These are phyloP conservation scores for Hortaea werneckii DNA, from an alignment of 2,329 filamentous ascomycete genomes.

Conservation along the genomic window DNA sequence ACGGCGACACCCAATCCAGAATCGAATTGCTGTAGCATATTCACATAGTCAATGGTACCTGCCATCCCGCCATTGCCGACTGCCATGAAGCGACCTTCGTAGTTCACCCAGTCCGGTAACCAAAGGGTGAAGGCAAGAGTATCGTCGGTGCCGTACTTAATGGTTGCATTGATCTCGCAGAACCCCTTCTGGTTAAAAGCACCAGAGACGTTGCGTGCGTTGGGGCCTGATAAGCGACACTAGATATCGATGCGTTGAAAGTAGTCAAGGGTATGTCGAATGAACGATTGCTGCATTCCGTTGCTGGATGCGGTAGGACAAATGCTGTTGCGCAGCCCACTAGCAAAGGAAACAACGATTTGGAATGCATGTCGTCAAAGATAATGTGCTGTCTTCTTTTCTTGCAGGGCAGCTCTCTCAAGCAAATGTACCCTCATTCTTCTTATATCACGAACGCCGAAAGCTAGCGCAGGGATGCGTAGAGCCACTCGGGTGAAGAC, in stretches of 20 bases:
- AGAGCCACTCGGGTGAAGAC: too few relatives aligned
- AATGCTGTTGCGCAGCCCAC: too few relatives aligned
- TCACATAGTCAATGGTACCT: constrained; percentile 13
- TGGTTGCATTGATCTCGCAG: constrained; percentile 16
- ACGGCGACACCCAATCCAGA: constrained; percentile 18
- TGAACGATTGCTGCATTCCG: constrained; percentile 1
- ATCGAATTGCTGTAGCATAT: constrained; percentile 18
- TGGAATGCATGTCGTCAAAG: too few relatives aligned
- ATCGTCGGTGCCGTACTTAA: constrained; percentile 13
- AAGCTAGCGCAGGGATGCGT: too few relatives aligned
- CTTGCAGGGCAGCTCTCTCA: too few relatives aligned
- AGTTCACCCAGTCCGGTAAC: constrained; percentile 14
- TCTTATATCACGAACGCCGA: too few relatives aligned
- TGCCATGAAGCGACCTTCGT: constrained; percentile 19
- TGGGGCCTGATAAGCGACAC: constrained; percentile 11
- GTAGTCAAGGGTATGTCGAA: not conserved
- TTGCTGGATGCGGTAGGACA: not conserved
- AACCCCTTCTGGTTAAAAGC: constrained; percentile 13
- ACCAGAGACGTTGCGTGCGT: constrained; percentile 10
- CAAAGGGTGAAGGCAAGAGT: constrained; percentile 16
- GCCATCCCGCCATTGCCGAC: constrained; percentile 23
- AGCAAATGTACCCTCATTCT: too few relatives aligned
- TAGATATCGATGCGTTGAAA: constrained; percentile 9
- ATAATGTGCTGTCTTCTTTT: too few relatives aligned
- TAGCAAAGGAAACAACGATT: too few relatives aligned